Evolutionary conservation across 352 stramenopile species (phyloP).

Genomic region (Pythium phragmitis): DNA sequence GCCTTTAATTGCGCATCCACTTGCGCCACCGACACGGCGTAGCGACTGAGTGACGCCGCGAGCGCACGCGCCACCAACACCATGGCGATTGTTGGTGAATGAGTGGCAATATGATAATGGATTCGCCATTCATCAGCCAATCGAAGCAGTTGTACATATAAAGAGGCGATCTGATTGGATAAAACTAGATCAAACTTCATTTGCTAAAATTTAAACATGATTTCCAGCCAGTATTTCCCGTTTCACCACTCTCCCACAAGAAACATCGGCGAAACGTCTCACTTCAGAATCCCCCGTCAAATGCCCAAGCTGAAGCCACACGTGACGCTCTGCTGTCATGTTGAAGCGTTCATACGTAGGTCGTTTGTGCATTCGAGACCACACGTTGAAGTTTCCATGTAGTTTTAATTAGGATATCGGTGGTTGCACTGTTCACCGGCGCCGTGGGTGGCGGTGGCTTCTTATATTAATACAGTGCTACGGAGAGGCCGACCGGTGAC

Average conservation of each 20-base stretch:
- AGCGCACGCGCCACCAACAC: conserved; percentile 63
- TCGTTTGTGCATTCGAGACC: conserved; percentile 26
- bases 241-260: conserved; percentile 24
- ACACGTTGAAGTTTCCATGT: conserved; percentile 27
- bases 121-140: neutral
- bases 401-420: too few species aligned
- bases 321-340: conserved; percentile 26
- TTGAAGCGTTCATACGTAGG: conserved; percentile 7
- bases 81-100: conserved; percentile 25
- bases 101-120: conserved; percentile 10
- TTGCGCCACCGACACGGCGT: conserved; percentile 37
- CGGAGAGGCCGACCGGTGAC: too few species aligned
- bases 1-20: conserved; percentile 65
- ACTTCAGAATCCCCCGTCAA: conserved; percentile 28
- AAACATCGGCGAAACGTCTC: conserved; percentile 25
- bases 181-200: neutral
- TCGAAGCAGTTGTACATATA: neutral
- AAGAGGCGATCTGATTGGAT: neutral
- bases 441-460: too few species aligned
- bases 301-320: conserved; percentile 12
- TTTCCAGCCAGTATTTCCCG: neutral
- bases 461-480: too few species aligned
- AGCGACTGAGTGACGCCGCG: conserved; percentile 34
- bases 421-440: too few species aligned
- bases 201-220: neutral